phyloP scores from a whole-genome alignment of 805 yeast genomes.

The Nakazawaea anatomiae region DNA sequence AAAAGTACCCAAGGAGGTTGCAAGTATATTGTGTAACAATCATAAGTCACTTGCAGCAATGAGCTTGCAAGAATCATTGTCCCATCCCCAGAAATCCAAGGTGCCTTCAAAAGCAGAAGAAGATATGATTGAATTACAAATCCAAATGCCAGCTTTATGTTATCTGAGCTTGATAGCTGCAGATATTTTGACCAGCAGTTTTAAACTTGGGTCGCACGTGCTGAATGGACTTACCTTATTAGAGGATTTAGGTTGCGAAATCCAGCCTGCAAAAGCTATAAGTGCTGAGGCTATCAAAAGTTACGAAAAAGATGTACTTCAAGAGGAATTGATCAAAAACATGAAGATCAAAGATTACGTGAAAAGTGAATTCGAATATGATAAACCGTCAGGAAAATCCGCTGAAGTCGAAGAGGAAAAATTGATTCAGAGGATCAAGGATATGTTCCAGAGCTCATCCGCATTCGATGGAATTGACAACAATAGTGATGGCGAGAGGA shows the following conservation, averaged over 20 bases:
- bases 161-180: constrained; percentile 1
- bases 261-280: not conserved
- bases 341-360: constrained; percentile 16
- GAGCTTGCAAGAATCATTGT: constrained; percentile 1
- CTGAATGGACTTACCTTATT: constrained; percentile 17
- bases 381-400: not conserved
- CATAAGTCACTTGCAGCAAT: not conserved
- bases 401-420: constrained; percentile 14
- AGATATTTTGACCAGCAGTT: not conserved
- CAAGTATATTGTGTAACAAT: not conserved
- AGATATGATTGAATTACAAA: not conserved
- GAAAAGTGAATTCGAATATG: constrained; percentile 13
- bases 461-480: not conserved
- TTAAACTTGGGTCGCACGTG: constrained; percentile 19
- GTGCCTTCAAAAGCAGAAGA: not conserved
- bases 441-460: constrained; percentile 2
- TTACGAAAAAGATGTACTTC: constrained; percentile 18
- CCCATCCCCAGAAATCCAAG: not conserved
- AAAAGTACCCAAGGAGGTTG: constrained; percentile 14
- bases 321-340: constrained; percentile 20
- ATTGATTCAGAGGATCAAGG: constrained; percentile 1
- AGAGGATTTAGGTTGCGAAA: not conserved
- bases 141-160: not conserved
- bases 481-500: not conserved
- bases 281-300: not conserved